Conservation (phyloP, 2,329 filamentous ascomycete genomes). For the Aureobasidium sp. region DNA sequence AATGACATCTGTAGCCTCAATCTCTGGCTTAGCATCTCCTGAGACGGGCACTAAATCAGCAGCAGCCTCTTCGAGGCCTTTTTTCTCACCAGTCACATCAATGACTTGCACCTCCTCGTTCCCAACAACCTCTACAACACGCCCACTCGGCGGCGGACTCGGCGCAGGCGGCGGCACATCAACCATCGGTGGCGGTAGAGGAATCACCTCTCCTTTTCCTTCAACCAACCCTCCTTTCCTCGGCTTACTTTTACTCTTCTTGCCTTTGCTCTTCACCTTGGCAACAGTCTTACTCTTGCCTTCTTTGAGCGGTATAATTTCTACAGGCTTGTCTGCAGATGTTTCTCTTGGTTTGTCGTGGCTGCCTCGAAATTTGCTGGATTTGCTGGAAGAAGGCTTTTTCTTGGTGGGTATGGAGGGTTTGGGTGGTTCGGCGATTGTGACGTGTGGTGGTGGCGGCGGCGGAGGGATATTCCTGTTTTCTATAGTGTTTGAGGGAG, state of each 20-base stretch:
- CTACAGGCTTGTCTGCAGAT: background rate
- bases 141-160: background rate
- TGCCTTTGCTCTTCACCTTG: background rate
- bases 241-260: background rate
- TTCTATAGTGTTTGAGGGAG: background rate
- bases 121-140: background rate
- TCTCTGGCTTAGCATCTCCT: background rate
- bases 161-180: background rate
- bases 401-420: background rate
- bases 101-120: background rate
- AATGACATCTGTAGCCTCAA: background rate
- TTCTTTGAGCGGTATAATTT: background rate
- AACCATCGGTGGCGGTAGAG: background rate
- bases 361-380: background rate
- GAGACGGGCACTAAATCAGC: background rate
- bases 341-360: background rate
- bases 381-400: background rate
- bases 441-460: background rate
- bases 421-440: background rate
- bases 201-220: fast-evolving
- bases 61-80: background rate
- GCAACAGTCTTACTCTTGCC: background rate
- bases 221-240: background rate
- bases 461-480: background rate
- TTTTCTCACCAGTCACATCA: background rate